Conservation (phyloP, 1,284 basidiomycete species). For the Ceratobasidium papillatum region DNA sequence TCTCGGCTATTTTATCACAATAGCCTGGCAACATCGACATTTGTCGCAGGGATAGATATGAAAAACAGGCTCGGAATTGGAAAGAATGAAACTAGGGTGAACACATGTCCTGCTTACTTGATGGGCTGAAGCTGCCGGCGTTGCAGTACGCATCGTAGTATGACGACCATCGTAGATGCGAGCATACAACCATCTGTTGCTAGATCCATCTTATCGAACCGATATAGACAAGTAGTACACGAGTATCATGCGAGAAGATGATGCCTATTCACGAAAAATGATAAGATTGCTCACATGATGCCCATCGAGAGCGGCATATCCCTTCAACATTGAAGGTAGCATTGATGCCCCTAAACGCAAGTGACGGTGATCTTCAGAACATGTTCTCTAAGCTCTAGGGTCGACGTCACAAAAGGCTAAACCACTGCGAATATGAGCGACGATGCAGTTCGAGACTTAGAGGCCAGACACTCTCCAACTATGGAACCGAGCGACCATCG, state of each 20-base stretch:
- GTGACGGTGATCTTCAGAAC: not conserved
- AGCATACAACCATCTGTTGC: not conserved
- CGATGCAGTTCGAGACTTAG: conserved; percentile 8
- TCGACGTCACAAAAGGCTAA: not conserved
- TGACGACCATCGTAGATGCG: not conserved
- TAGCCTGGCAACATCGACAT: not conserved
- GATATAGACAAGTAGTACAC: not conserved
- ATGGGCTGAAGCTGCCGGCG: not conserved
- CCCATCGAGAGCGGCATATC: not conserved
- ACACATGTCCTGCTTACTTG: not conserved
- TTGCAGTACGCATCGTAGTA: not conserved
- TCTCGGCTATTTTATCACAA: not conserved
- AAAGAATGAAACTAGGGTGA: not conserved
- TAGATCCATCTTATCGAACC: conserved; percentile 9
- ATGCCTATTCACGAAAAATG: not conserved
- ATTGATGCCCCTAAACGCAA: not conserved
- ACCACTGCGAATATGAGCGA: not conserved
- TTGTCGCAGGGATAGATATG: not conserved
- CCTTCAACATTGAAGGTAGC: not conserved
- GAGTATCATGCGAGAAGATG: not conserved
- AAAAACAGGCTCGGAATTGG: not conserved
- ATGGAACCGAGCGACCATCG: not conserved
- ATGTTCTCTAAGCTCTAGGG: not conserved
- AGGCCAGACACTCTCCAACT: not conserved
- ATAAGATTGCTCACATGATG: conserved; percentile 20